Evolutionary conservation across 2,329 filamentous ascomycete species (phyloP), one percentile per base, ranked within the genome.

Genomic region (Botrytis byssoidea): DNA sequence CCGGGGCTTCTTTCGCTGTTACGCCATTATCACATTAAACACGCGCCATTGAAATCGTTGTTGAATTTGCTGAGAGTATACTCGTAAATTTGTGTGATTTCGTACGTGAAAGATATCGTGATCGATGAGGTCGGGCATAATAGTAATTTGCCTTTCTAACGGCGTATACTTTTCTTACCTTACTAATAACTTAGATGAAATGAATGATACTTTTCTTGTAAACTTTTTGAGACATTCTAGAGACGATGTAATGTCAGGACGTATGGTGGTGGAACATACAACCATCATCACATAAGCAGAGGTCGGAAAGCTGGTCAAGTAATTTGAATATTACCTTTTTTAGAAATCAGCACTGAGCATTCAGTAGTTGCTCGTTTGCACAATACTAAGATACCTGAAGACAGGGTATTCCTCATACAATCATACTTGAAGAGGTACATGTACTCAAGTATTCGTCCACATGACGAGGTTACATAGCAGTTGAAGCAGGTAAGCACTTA

Each of bases 211-310:
- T 66, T 72, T 72, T 66, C 46, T 64, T 42, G 69, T 66, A 32
- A 51, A 35, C 55, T 40, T 51, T 69, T 73, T 73, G 55, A 73
- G 70, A 72, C 70, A 72, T 72, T 68, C 61, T 60, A 48, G 29
- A 68, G n/a, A 68, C 48, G n/a, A 68, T 68, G 46, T 68, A 68
- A 68, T 68, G 46, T 42, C 35, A 55, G 46, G 42, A 29, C 40
- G 65, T 55, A 67, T 57, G 35, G 65, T 40, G 46, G 65, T 68
- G 65, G 46, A 68, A 55, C 35, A 55, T 57, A n/a, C 66, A 68
- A 57, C 66, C 46, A 55, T 55, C 65, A 57, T 68, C 66, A 68
- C 66, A 67, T 63, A 71, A 72, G 48, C 44, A 46, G 63, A 40
- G 37, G 32, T 42, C 10, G 42, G 35, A 55, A 20, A 51, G 64